Base-by-base conservation (phyloP, 2,329 filamentous ascomycete species). In the Rhexocercosporidium sp. region DNA sequence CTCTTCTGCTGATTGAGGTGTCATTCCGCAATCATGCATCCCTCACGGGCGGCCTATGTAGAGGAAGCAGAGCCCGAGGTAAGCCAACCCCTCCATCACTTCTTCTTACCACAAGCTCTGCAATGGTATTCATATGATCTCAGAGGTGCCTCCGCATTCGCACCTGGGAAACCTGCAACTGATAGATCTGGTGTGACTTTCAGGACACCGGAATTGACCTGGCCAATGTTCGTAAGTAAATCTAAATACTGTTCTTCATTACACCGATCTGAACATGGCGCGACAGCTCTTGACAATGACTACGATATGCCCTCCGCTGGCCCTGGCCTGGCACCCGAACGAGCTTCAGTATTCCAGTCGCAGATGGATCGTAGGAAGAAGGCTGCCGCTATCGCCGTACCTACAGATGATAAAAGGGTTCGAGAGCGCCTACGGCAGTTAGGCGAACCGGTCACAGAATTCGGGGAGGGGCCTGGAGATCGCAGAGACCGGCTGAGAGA, bases 331-430 rank as follows among this genome's bases (percentile, higher is more conserved):
- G 75, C 76, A 3, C 75, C 75, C 8, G 76, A 77, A 51, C 73
- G 74, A 51, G 77, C 76, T 5, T 76, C 75, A 34, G 76, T 75
- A 7, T 76, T 78, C 39, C 74, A 77, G 27, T 74, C 73, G 39
- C 94, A 98, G 78, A 96, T 99, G 79, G 92, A 94, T 75, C 92
- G 95, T 69, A 97, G 97, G 80, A 89, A 94, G 75, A 88, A 93
- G 76, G 94, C 94, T 12, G 94, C 94, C 20, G 91, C 92, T 12
- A 92, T 98, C 73, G 91, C 92, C 14, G 96, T 99, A 3, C 96
- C 95, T 0, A 99, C 96, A 64, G 94, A 97, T 78, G 96, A 99
- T 82, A 90, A 87, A 69, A 89, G 92, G 74, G 94, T 99, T 57
- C 92, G 94, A 68, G 84, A 89, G 44, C 89, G 88, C 72, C 85